Conservation (phyloP, 2,329 filamentous ascomycete genomes). For the Eurotiales sp. region DNA sequence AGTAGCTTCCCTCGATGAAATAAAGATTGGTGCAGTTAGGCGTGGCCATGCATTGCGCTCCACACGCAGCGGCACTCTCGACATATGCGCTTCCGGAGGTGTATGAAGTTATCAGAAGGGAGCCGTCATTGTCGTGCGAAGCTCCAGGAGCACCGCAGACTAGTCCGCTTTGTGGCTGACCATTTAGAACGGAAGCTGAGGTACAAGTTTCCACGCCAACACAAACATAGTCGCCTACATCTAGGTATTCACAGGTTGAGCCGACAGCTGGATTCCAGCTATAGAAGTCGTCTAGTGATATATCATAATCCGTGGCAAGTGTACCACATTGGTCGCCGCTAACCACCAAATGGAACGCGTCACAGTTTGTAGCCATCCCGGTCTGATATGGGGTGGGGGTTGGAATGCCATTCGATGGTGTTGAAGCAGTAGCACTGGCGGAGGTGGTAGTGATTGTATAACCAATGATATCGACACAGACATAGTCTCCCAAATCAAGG, state of each 20-base stretch:
- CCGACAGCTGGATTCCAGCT: background rate
- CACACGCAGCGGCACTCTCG: background rate
- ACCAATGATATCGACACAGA: background rate
- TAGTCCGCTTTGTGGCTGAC: background rate
- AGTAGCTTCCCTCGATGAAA: constrained; percentile 1
- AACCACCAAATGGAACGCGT: background rate
- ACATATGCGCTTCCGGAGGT: background rate
- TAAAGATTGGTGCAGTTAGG: background rate
- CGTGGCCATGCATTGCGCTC: background rate
- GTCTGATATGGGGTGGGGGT: background rate
- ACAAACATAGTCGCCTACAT: constrained; percentile 1
- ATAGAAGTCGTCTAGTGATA: background rate
- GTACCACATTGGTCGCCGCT: background rate
- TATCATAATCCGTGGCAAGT: background rate
- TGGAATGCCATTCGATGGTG: background rate
- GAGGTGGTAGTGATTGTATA: no score
- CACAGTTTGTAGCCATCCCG: constrained; percentile 2
- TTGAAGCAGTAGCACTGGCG: background rate
- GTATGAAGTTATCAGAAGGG: background rate
- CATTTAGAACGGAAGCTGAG: background rate
- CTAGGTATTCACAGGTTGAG: background rate
- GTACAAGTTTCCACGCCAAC: background rate
- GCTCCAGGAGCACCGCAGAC: background rate
- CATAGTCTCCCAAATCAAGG: background rate
- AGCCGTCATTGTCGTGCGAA: background rate